phyloP scores from a whole-genome alignment of 768 basidiomycete species.

The Boletus sp. region DNA sequence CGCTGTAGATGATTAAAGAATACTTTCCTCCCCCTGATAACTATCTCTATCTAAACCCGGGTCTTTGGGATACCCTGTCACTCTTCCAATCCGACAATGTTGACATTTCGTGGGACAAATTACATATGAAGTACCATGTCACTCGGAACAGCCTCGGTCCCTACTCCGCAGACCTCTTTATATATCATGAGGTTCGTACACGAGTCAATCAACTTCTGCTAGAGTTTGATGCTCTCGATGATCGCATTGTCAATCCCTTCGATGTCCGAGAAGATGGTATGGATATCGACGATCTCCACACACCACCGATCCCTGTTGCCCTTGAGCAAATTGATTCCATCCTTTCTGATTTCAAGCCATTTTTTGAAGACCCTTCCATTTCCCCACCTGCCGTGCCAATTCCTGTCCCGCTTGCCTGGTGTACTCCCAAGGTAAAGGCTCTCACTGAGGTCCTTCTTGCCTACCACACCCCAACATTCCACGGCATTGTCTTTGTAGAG shows the following conservation, averaged over 20 bases:
- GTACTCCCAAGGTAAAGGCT: slow-evolving; percentile 65
- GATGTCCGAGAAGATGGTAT: slow-evolving; percentile 21
- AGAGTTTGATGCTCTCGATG: slow-evolving; percentile 23
- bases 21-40: slow-evolving; percentile 50
- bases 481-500: slow-evolving; percentile 84
- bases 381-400: slow-evolving; percentile 35
- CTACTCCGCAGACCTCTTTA: slow-evolving; percentile 70
- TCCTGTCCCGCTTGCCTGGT: slow-evolving; percentile 55
- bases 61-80: slow-evolving; percentile 52
- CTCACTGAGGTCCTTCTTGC: slow-evolving; percentile 60
- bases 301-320: slow-evolving; percentile 35
- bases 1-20: slow-evolving; percentile 50
- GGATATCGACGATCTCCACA: slow-evolving; percentile 27
- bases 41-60: slow-evolving; percentile 56
- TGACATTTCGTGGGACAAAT: slow-evolving; percentile 54
- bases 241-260: slow-evolving; percentile 16
- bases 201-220: slow-evolving; percentile 42
- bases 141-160: slow-evolving; percentile 66
- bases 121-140: slow-evolving; percentile 59
- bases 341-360: slow-evolving; percentile 42
- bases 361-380: slow-evolving; percentile 33
- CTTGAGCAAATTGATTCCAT: slow-evolving; percentile 47
- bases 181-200: slow-evolving; percentile 57
- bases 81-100: slow-evolving; percentile 35
- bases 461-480: slow-evolving; percentile 56